Evolutionary conservation across 108 stramenopile genomes (phyloP).

Genomic region (Pelagomonas calceolata): DNA sequence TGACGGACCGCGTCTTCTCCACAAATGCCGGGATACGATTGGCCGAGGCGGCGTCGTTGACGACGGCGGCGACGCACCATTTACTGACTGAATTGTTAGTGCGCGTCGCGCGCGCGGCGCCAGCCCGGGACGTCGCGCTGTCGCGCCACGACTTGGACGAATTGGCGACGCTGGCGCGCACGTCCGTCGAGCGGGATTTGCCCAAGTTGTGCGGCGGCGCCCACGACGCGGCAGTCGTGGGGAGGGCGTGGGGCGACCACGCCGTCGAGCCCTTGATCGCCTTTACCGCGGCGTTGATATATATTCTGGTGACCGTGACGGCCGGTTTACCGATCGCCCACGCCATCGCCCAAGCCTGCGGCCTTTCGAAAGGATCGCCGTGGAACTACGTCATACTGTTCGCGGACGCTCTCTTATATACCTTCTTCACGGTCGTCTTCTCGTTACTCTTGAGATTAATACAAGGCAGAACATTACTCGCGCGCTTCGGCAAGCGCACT

Average conservation of each 20-base stretch:
- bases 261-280: constrained; percentile 49
- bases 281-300: constrained; percentile 47
- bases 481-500: constrained; percentile 27
- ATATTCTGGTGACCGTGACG: constrained; percentile 4
- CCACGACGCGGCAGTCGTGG: constrained; percentile 22
- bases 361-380: background rate
- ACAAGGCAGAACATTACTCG: constrained; percentile 14
- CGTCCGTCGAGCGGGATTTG: constrained; percentile 12
- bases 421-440: constrained; percentile 18
- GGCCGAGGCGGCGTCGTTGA: background rate
- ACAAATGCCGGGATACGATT: background rate
- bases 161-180: constrained; percentile 44
- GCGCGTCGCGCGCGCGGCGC: constrained; percentile 44
- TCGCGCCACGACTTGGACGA: constrained; percentile 39
- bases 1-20: background rate
- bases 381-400: background rate
- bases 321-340: background rate
- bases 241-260: constrained; percentile 50
- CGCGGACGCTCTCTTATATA: constrained; percentile 22
- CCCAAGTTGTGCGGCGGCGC: background rate
- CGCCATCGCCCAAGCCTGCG: background rate
- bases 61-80: constrained; percentile 47
- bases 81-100: constrained; percentile 53
- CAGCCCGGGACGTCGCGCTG: constrained; percentile 42
- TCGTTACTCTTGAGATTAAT: constrained; percentile 1